These are phyloP conservation scores for Rosa multiflora DNA, from an alignment of 306 rosid genomes.

Conservation along the genomic window DNA sequence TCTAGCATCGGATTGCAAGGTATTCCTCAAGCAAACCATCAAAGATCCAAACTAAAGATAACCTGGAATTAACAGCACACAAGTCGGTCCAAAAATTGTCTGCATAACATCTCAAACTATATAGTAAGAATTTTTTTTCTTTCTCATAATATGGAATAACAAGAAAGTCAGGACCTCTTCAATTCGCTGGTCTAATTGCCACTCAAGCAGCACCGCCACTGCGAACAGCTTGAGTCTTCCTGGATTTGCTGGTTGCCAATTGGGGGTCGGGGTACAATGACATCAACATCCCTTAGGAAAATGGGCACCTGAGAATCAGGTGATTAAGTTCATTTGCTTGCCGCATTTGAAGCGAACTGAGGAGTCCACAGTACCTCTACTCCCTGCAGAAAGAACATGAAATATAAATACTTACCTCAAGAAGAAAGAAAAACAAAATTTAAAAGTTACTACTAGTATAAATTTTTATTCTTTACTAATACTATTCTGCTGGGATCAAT, in stretches of 20 bases:
- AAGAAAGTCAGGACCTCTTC: background rate
- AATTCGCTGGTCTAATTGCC: background rate
- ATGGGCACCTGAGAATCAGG: background rate
- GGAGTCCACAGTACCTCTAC: background rate
- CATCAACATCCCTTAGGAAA: too few relatives aligned
- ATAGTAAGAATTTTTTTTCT: conserved; percentile 22
- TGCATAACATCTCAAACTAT: conserved; percentile 31
- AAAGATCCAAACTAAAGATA: conserved; percentile 22
- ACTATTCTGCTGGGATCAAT: background rate
- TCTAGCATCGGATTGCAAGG: background rate
- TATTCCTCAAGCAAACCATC: conserved; percentile 9
- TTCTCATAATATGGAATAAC: background rate
- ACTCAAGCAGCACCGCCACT: conserved; percentile 71
- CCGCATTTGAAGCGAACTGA: background rate
- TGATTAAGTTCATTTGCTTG: background rate
- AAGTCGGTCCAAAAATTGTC: conserved; percentile 26
- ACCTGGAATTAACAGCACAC: conserved; percentile 21
- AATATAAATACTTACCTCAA: background rate
- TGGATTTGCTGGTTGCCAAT: conserved; percentile 69
- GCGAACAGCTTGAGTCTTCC: conserved; percentile 58
- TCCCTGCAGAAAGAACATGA: background rate
- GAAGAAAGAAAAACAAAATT: background rate
- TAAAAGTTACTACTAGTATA: background rate
- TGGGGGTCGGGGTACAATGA: conserved; percentile 63
- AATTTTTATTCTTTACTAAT: background rate